A percentile compares a stretch with the other conserved stretches of the same genome.
Evolutionary conservation across 495 filamentous ascomycete species (phyloP).

Genomic region (Cryomyces minteri): DNA sequence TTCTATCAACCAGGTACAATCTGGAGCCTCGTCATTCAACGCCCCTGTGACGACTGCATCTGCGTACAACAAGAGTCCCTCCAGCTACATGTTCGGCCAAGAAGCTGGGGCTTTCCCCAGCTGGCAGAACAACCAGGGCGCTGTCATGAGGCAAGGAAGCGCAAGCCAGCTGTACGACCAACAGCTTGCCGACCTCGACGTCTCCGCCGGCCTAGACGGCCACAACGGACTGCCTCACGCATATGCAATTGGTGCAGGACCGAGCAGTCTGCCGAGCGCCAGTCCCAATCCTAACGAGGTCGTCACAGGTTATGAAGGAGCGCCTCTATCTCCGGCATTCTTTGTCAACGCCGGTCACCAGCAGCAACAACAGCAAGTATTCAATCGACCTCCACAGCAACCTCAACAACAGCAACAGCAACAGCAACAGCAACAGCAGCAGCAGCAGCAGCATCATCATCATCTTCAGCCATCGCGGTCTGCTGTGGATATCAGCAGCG

Average conservation of each 20-base stretch:
- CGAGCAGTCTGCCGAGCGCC: constrained; percentile 43
- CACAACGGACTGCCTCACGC: constrained; percentile 36
- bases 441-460: constrained; percentile 2
- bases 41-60: neutral
- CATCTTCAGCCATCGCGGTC: constrained; percentile 18
- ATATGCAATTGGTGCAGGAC: constrained; percentile 51
- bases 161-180: neutral
- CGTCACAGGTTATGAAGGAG: constrained; percentile 10
- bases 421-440: constrained; percentile 21
- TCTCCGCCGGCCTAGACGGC: constrained; percentile 2
- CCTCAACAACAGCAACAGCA: constrained; percentile 14
- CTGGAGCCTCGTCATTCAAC: neutral
- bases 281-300: constrained; percentile 20
- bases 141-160: constrained; percentile 6
- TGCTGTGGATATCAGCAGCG: too few relatives aligned
- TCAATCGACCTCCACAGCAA: constrained; percentile 1
- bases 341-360: constrained; percentile 11
- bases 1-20: neutral
- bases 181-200: neutral
- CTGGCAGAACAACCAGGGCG: constrained; percentile 7
- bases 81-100: constrained; percentile 4
- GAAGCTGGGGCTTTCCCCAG: constrained; percentile 1
- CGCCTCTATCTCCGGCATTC: constrained; percentile 12
- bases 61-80: neutral
- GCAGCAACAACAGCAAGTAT: constrained; percentile 11